Evolutionary conservation across 2,329 filamentous ascomycete genomes (phyloP).

Genomic region (Sporothrix euskadiensis): DNA sequence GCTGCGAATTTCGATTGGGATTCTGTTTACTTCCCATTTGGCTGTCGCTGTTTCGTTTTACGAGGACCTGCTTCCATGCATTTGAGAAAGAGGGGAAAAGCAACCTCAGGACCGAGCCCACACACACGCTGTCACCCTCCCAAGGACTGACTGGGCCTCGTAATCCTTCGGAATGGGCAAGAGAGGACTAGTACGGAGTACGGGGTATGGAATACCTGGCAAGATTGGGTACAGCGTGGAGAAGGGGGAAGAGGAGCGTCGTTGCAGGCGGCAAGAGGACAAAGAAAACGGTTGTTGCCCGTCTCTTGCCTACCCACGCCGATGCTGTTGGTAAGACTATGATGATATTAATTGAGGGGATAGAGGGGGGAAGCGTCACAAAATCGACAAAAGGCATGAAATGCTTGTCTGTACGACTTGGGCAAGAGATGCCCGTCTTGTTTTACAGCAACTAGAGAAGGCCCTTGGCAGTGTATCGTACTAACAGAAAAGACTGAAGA

Average conservation of each 20-base stretch:
- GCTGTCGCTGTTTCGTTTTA: background rate
- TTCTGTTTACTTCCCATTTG: constrained; percentile 7
- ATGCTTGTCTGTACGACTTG: background rate
- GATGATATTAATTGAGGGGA: constrained; percentile 1
- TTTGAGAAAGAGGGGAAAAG: background rate
- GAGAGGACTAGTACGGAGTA: background rate
- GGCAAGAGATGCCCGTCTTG: too few relatives aligned
- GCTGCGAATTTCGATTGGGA: background rate
- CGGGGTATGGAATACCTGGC: constrained; percentile 1
- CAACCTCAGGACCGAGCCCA: constrained; percentile 4
- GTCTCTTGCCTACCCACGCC: background rate
- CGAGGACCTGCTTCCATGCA: constrained; percentile 10
- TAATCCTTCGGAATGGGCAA: background rate
- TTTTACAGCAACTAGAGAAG: too few relatives aligned
- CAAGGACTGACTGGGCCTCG: background rate
- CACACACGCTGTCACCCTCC: constrained; percentile 13
- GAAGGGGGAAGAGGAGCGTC: background rate
- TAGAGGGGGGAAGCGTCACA: too few relatives aligned
- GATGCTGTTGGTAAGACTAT: background rate
- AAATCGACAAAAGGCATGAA: too few relatives aligned
- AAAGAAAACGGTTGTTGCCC: background rate
- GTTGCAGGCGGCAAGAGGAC: constrained; percentile 11
- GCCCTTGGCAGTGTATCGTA: too few relatives aligned
- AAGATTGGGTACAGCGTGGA: background rate
- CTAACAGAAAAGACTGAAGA: background rate